phyloP scores from a whole-genome alignment of 2,329 filamentous ascomycete genomes.

The Malbranchea zuffiana region DNA sequence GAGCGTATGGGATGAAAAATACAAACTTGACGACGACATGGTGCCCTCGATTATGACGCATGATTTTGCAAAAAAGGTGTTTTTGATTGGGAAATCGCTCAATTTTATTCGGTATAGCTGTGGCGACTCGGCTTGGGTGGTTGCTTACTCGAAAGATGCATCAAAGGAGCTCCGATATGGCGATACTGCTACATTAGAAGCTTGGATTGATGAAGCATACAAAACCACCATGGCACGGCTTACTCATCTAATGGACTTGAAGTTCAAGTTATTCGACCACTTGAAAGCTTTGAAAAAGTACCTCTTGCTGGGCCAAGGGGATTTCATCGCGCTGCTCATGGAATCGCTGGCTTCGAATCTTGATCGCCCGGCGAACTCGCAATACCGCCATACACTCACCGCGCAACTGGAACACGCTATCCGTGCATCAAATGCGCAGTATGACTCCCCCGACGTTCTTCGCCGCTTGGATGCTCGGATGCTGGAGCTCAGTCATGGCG shows the following conservation, averaged over 20 bases:
- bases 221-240: constrained; percentile 95
- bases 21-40: constrained; percentile 73
- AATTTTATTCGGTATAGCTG: constrained; percentile 98
- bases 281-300: constrained; percentile 88
- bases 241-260: constrained; percentile 84
- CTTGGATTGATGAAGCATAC: constrained; percentile 93
- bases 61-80: constrained; percentile 92
- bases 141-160: constrained; percentile 83
- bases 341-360: constrained; percentile 87
- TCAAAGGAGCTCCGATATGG: constrained; percentile 88
- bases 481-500: constrained; percentile 89
- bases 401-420: constrained; percentile 98
- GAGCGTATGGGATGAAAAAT: constrained; percentile 98
- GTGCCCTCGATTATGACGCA: constrained; percentile 85
- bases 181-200: constrained; percentile 81
- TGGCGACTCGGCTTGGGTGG: constrained; percentile 87
- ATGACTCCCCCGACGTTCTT: constrained; percentile 83
- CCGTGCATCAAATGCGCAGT: constrained; percentile 91
- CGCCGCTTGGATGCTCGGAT: constrained; percentile 91
- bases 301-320: constrained; percentile 84
- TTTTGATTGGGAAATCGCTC: constrained; percentile 91
- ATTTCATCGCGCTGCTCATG: constrained; percentile 96
- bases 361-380: constrained; percentile 87
- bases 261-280: constrained; percentile 91
- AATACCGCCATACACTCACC: constrained; percentile 92